Conservation (phyloP, 768 basidiomycete species). For the Xerocomus spinulosus region DNA sequence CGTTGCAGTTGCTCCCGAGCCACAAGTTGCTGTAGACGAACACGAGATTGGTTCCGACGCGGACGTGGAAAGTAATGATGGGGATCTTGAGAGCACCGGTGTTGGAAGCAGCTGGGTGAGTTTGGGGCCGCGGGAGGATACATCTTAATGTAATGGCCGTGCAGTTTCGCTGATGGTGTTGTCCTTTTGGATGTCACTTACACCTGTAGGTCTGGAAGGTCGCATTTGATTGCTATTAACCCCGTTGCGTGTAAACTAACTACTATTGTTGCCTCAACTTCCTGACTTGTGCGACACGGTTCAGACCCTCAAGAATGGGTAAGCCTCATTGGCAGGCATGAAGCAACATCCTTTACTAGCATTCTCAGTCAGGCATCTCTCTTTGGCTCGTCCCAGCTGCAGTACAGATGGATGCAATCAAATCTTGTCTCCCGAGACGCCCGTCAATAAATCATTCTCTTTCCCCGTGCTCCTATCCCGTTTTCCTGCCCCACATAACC, state of each 20-base stretch:
- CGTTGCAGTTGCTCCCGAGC: constrained; percentile 11
- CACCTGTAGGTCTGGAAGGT: not conserved
- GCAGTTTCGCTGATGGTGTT: not conserved
- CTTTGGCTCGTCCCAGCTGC: constrained; percentile 67
- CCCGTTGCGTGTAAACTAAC: constrained; percentile 9
- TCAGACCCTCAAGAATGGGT: constrained; percentile 18
- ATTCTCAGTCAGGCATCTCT: constrained; percentile 41
- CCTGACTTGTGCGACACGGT: not conserved
- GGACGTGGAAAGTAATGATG: constrained; percentile 62
- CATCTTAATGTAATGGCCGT: not conserved
- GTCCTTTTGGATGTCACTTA: not conserved
- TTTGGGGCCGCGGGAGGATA: constrained; percentile 32
- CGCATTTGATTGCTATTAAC: not conserved
- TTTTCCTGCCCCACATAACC: constrained; percentile 68
- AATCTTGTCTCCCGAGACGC: constrained; percentile 43
- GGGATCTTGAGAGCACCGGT: constrained; percentile 45
- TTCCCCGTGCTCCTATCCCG: constrained; percentile 48
- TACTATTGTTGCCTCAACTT: not conserved
- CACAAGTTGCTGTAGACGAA: constrained; percentile 11
- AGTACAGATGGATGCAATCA: constrained; percentile 41
- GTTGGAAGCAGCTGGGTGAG: constrained; percentile 71
- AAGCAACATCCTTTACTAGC: not conserved
- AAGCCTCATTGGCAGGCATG: constrained; percentile 1
- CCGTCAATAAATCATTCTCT: constrained; percentile 12
- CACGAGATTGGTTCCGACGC: constrained; percentile 57